Conservation (phyloP, 371 early-diverging fungal species). For the Mortierella sp. region DNA sequence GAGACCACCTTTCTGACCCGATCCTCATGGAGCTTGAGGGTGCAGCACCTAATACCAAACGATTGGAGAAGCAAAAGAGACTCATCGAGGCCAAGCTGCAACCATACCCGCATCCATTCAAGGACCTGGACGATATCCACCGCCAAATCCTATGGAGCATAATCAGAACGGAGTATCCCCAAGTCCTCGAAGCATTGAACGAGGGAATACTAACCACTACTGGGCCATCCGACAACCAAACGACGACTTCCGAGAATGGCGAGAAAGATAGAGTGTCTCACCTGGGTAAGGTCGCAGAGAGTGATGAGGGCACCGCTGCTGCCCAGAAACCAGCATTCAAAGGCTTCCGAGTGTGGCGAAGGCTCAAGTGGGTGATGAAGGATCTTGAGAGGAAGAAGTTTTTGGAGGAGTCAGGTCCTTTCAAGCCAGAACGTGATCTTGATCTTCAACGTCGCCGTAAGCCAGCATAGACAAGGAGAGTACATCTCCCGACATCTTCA, state of each 20-base stretch:
- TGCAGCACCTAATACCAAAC: not conserved
- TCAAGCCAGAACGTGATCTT: constrained; percentile 25
- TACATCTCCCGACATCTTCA: too few species aligned
- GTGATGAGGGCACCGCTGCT: not conserved
- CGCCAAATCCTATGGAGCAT: constrained; percentile 37
- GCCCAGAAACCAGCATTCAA: constrained; percentile 2
- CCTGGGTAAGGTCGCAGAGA: too few species aligned
- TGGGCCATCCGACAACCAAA: not conserved
- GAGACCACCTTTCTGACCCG: constrained; percentile 3
- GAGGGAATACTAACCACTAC: constrained; percentile 37
- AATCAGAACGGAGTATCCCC: constrained; percentile 25
- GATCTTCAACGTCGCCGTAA: constrained; percentile 27
- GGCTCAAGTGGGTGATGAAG: constrained; percentile 45
- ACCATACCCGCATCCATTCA: constrained; percentile 40
- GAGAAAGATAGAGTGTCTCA: too few species aligned
- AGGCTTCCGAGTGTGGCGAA: constrained; percentile 36
- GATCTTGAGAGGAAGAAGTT: constrained; percentile 42
- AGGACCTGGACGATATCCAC: constrained; percentile 15
- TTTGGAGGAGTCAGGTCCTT: constrained; percentile 15
- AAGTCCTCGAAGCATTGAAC: constrained; percentile 30
- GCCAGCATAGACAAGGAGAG: constrained; percentile 13
- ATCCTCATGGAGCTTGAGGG: not conserved
- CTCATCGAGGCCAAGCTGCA: constrained; percentile 27
- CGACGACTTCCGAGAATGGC: not conserved
- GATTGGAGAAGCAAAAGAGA: constrained; percentile 8